Base-by-base conservation (phyloP, 441 rosid species). In the Eutrema salsugineum region DNA sequence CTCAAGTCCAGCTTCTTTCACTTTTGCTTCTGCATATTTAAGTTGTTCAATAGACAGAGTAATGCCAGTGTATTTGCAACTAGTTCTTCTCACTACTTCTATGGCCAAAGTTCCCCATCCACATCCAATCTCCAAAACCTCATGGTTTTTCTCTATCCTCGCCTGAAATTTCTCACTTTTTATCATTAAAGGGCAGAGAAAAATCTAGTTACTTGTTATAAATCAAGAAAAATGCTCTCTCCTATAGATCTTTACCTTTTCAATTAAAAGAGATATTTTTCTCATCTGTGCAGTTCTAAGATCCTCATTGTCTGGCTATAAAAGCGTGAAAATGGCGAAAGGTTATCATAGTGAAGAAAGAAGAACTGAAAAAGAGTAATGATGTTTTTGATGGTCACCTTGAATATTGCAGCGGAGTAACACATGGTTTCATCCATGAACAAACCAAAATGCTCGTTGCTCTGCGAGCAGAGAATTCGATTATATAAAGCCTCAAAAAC, bases 81-180 rank as follows among this genome's bases (percentile, higher is more conserved):
- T 89, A 3, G 98, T 93, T 83, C 73, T 77, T 73, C 79, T 84
- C 44, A 93, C 97, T 50, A 83, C 83, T 79, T 93, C 95, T 20
- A 93, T 83, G 20, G 95, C 97, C n/a, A 93, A 81, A 39, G 88
- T 76, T 61, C 96, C 96, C 98, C 97, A 93, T 16, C 98, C 98
- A 17, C 83, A 86, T 17, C 98, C 98, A 17, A 93, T 87, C 70
- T 92, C 98, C 9, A 92, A 90, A 72, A 92, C 81, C 70, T 88
- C 89, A 47, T 90, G 93, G 2, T 83, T 69, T 51, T 82, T 84
- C 22, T 57, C 71, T 40, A 93, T 71, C 72, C 87, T 82, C 32
- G 97, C 89, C 96, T 92, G 27, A 6, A 74, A 67, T 15, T 39
- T 33, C 16, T 4, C 15, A 24, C 43, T 0, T 10, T 63, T 14